These are phyloP conservation scores for Lindgomyces ingoldianus DNA, from an alignment of 495 filamentous ascomycete genomes.

Conservation along the genomic window DNA sequence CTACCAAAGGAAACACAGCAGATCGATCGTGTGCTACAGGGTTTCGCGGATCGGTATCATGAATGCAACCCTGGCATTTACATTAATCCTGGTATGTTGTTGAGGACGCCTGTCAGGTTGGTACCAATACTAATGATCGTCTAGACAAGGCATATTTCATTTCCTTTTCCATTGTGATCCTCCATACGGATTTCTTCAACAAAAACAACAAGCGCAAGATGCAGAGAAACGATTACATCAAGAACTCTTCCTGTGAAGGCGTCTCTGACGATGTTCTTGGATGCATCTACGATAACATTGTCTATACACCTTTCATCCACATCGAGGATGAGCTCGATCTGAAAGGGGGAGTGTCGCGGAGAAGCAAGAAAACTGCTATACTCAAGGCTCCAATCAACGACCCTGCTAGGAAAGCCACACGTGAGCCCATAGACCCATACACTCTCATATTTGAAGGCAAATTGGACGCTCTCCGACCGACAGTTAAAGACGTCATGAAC, in stretches of 20 bases:
- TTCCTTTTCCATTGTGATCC: conserved; percentile 91
- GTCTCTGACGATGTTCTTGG: conserved; percentile 89
- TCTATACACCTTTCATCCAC: conserved; percentile 95
- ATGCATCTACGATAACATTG: conserved; percentile 98
- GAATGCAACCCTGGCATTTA: conserved; percentile 99
- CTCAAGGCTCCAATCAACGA: conserved; percentile 71
- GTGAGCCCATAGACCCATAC: conserved; percentile 93
- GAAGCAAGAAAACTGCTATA: conserved; percentile 60
- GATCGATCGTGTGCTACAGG: conserved; percentile 90
- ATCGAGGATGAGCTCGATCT: conserved; percentile 88
- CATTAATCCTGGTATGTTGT: conserved; percentile 63
- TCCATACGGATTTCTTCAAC: conserved; percentile 98
- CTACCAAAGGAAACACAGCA: conserved; percentile 97
- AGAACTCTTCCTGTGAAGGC: conserved; percentile 81
- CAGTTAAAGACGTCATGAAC: conserved; percentile 85
- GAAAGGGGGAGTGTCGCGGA: conserved; percentile 70
- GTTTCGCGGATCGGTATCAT: conserved; percentile 94
- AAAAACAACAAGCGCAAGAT: conserved; percentile 99
- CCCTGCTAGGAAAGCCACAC: conserved; percentile 62
- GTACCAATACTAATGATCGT: conserved; percentile 25
- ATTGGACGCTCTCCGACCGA: conserved; percentile 77
- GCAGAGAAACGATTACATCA: conserved; percentile 93
- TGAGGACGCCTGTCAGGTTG: conserved; percentile 18
- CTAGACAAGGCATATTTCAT: conserved; percentile 94
- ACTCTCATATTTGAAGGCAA: conserved; percentile 87